Evolutionary conservation across 495 filamentous ascomycete genomes (phyloP).

Genomic region (Tuber borchii): DNA sequence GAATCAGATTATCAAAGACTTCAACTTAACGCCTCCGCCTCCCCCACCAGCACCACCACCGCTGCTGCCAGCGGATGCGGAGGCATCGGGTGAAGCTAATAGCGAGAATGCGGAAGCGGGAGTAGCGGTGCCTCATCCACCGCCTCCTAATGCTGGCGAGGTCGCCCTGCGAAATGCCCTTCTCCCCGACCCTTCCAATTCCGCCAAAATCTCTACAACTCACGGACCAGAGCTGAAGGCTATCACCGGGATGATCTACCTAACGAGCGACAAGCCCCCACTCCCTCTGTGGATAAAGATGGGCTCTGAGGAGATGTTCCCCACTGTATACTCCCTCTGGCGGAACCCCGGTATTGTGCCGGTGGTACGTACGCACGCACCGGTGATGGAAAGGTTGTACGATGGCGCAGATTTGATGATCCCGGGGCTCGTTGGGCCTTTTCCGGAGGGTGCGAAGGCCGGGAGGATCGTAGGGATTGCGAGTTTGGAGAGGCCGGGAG

Average conservation of each 20-base stretch:
- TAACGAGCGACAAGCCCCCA: constrained; percentile 50
- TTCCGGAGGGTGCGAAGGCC: constrained; percentile 56
- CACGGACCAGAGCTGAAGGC: constrained; percentile 59
- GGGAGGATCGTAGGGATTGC: constrained; percentile 61
- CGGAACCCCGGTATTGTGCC: constrained; percentile 57
- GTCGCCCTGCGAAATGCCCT: constrained; percentile 56
- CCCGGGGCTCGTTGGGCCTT: constrained; percentile 64
- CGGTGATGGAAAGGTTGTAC: constrained; percentile 59
- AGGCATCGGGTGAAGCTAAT: neutral
- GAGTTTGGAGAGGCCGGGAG: constrained; percentile 54
- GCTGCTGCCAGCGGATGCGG: neutral
- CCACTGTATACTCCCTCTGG: constrained; percentile 67
- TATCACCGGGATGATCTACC: constrained; percentile 61
- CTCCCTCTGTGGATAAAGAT: constrained; percentile 65
- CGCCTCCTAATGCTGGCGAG: constrained; percentile 27
- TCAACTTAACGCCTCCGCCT: constrained; percentile 46
- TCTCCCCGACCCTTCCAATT: constrained; percentile 58
- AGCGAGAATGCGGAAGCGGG: constrained; percentile 31
- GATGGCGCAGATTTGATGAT: constrained; percentile 70
- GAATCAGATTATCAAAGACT: constrained; percentile 62
- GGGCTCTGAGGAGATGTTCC: constrained; percentile 57
- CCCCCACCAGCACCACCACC: constrained; percentile 2
- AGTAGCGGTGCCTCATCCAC: neutral
- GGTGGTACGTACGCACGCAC: constrained; percentile 56
- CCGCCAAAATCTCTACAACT: constrained; percentile 64